Evolutionary conservation across 176 grass and related monocot genomes (phyloP).

Genomic region (Coix lacrymajobi): DNA sequence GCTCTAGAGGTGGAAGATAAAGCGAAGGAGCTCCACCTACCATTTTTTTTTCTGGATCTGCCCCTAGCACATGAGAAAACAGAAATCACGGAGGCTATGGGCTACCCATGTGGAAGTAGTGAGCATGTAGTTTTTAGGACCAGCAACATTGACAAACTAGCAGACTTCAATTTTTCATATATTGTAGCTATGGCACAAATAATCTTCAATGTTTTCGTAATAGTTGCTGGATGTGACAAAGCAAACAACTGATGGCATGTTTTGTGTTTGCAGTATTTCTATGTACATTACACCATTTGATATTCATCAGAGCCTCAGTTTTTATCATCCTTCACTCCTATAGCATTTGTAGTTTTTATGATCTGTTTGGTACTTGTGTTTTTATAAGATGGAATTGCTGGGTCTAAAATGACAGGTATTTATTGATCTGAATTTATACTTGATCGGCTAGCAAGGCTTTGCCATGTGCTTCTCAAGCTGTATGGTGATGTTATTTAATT

Average conservation of each 20-base stretch:
- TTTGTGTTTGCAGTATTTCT: neutral
- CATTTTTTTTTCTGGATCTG: too few relatives aligned
- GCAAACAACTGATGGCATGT: constrained; percentile 12
- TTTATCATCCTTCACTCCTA: neutral
- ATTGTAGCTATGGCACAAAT: constrained; percentile 42
- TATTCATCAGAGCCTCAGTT: neutral
- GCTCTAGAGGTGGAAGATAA: too few relatives aligned
- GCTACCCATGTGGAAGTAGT: too few relatives aligned
- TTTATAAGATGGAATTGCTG: neutral
- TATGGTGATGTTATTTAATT: neutral
- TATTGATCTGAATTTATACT: neutral
- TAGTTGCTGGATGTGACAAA: constrained; percentile 48
- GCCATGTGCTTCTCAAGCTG: neutral
- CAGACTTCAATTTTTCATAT: constrained; percentile 28
- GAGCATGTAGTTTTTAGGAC: too few relatives aligned
- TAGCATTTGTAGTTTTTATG: neutral
- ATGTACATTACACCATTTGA: neutral
- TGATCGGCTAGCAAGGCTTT: neutral
- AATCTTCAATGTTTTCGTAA: constrained; percentile 32
- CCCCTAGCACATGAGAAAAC: too few relatives aligned
- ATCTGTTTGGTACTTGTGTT: neutral
- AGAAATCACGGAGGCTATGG: too few relatives aligned
- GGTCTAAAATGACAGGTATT: neutral
- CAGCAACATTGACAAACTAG: neutral
- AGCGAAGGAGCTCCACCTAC: too few relatives aligned